Evolutionary conservation across 306 rosid species (phyloP), one percentile per base, ranked within the genome.

Genomic region (Clitoria ternatea): DNA sequence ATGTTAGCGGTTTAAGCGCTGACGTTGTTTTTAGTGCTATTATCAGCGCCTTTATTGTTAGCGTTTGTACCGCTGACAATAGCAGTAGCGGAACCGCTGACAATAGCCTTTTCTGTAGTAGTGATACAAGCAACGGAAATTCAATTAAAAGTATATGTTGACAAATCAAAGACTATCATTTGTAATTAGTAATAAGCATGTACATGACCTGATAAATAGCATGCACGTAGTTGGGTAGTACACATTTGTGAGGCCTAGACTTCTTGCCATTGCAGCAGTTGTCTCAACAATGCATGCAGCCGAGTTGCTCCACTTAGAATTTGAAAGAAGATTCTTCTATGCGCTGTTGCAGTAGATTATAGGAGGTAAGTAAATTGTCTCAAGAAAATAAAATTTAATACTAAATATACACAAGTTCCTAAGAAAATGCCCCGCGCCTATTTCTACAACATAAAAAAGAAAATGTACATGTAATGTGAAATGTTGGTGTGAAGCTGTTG

Each of bases 251-350:
- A 95, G 81, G 70, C 97, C 99, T 73, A 89, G 76, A 57, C 84
- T 84, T 77, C 84, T 71, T 43, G 96, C 92, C 69, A 81, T 88
- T 27, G 83, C 78, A 37, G 96, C 99, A 55, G 99, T 95, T 70
- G 97, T 95, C 87, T 91, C 97, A 12, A 97, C 99, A 69, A 95
- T 91, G 85, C 99, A 95, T 42, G 96, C 99, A 77, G 91, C 80
- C 19, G 85, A 84, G 33, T 86, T 86, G 71, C 65, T 83, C 96
- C 99, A 76, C 52, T 83, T 82, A 2, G 78, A 78, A 42, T 79
- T 86, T 6, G 86, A 73, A 61, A 88, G 61, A 78, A 89, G 89
- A 64, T 85, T 83, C 82, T 80, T 82, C 99, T 97, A 95, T 32
- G 96, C 99, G 20, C 99, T 95, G 87, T 81, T 55, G 75, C 74